Evolutionary conservation across 768 basidiomycete genomes (phyloP).

Genomic region (Suillus luteus): DNA sequence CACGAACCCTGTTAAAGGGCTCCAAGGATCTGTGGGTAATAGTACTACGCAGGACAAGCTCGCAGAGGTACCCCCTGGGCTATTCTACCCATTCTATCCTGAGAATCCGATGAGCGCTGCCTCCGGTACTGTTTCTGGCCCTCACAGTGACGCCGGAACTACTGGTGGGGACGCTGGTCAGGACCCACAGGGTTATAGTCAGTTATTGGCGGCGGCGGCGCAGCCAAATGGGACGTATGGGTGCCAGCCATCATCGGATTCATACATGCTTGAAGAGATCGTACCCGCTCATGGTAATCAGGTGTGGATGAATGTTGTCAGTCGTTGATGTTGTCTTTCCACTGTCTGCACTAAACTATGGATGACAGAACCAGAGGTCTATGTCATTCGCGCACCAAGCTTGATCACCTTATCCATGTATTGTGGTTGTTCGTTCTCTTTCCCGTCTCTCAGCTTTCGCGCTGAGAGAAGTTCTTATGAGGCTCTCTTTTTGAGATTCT

Average conservation of each 20-base stretch:
- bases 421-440: slow-evolving; percentile 1
- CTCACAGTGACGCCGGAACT: slow-evolving; percentile 22
- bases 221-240: slow-evolving; percentile 57
- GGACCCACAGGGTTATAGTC: slow-evolving; percentile 46
- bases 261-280: slow-evolving; percentile 72
- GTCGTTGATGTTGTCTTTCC: slow-evolving; percentile 23
- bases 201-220: slow-evolving; percentile 59
- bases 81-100: slow-evolving; percentile 82
- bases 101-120: slow-evolving; percentile 43
- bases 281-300: slow-evolving; percentile 40
- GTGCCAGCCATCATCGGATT: slow-evolving; percentile 57
- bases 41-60: slow-evolving; percentile 38
- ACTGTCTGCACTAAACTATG: neutral
- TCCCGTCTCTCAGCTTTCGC: neutral
- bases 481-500: slow-evolving; percentile 23
- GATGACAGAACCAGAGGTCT: slow-evolving; percentile 2
- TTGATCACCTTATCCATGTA: slow-evolving; percentile 15
- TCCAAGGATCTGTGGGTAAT: slow-evolving; percentile 28
- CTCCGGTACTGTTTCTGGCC: slow-evolving; percentile 16
- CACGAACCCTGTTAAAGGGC: slow-evolving; percentile 32
- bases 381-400: slow-evolving; percentile 5
- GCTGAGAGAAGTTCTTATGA: slow-evolving; percentile 25
- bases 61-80: slow-evolving; percentile 64
- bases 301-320: slow-evolving; percentile 49
- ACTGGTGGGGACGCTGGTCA: slow-evolving; percentile 20